phyloP scores from a whole-genome alignment of 495 filamentous ascomycete species.

The Penicillium robsamsonii region DNA sequence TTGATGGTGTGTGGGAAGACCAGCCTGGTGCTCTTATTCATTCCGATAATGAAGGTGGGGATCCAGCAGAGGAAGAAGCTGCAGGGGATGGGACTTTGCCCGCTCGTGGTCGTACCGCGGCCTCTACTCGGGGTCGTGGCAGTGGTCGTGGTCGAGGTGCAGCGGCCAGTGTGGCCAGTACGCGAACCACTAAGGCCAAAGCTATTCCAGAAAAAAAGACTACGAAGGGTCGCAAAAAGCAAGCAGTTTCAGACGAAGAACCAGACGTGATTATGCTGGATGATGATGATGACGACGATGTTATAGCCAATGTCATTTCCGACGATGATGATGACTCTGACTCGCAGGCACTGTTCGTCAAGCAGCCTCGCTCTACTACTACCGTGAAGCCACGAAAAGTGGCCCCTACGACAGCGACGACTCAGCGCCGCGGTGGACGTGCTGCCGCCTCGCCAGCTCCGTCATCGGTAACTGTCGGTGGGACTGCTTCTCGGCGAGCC shows the following conservation, averaged over 20 bases:
- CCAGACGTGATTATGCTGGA: conserved; percentile 64
- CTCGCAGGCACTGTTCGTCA: conserved; percentile 53
- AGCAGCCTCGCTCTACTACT: conserved; percentile 44
- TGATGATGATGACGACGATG: conserved; percentile 62
- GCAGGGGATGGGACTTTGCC: conserved; percentile 41
- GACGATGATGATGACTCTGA: conserved; percentile 38
- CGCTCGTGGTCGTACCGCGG: conserved; percentile 20
- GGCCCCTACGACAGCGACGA: conserved; percentile 26
- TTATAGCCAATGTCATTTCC: conserved; percentile 32
- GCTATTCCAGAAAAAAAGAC: conserved; percentile 35
- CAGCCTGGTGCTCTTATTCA: conserved; percentile 66
- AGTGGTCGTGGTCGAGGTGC: conserved; percentile 49
- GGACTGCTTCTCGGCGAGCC: conserved; percentile 35
- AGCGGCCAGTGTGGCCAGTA: conserved; percentile 37
- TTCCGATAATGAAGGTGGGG: conserved; percentile 53
- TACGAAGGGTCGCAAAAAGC: conserved; percentile 33
- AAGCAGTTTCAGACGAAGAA: conserved; percentile 56
- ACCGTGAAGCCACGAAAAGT: conserved; percentile 29
- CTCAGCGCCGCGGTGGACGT: conserved; percentile 28
- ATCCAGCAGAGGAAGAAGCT: conserved; percentile 46
- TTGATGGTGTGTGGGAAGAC: conserved; percentile 82
- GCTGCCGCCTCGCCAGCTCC: conserved; percentile 44
- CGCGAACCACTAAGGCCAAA: conserved; percentile 40
- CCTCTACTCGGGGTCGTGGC: conserved; percentile 49
- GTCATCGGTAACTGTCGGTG: conserved; percentile 43